Evolutionary conservation across 2,329 filamentous ascomycete species (phyloP).

Genomic region (Penicillium palitans): DNA sequence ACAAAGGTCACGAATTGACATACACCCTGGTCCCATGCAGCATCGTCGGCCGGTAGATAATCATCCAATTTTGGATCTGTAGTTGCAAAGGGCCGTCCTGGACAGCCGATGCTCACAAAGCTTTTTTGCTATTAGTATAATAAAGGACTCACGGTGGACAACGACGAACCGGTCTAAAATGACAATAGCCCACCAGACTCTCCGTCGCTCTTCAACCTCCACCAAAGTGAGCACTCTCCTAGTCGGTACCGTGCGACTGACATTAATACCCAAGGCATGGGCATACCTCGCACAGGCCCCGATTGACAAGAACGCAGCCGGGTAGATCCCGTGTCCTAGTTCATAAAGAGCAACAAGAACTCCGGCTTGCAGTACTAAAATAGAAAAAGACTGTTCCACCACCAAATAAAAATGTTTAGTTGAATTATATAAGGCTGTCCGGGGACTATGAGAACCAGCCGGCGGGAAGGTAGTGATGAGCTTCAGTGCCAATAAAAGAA

Average conservation of each 20-base stretch:
- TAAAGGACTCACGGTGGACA: not conserved
- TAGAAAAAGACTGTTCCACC: too few species aligned
- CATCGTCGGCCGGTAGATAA: slow-evolving; percentile 14
- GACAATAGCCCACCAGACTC: slow-evolving; percentile 31
- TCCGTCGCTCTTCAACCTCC: slow-evolving; percentile 27
- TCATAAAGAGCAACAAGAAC: not conserved
- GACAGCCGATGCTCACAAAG: slow-evolving; percentile 20
- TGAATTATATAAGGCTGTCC: too few species aligned
- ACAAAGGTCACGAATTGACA: not conserved
- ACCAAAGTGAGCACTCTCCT: slow-evolving; percentile 17
- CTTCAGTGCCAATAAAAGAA: too few species aligned
- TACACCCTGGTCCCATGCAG: not conserved
- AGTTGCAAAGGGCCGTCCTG: slow-evolving; percentile 21
- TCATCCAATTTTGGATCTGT: slow-evolving; percentile 23
- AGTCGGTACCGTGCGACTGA: not conserved
- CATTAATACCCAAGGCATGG: not conserved
- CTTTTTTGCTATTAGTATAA: slow-evolving; percentile 4
- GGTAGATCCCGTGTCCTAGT: slow-evolving; percentile 11
- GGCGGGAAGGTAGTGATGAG: too few species aligned
- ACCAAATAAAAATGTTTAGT: too few species aligned
- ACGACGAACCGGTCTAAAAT: slow-evolving; percentile 22
- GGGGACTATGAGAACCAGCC: too few species aligned
- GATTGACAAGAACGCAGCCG: slow-evolving; percentile 3
- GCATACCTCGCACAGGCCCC: slow-evolving; percentile 6
- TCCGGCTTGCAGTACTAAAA: too few species aligned